Evolutionary conservation across 805 yeast genomes (phyloP).

Genomic region (Saccharomycopsis selenospora): DNA sequence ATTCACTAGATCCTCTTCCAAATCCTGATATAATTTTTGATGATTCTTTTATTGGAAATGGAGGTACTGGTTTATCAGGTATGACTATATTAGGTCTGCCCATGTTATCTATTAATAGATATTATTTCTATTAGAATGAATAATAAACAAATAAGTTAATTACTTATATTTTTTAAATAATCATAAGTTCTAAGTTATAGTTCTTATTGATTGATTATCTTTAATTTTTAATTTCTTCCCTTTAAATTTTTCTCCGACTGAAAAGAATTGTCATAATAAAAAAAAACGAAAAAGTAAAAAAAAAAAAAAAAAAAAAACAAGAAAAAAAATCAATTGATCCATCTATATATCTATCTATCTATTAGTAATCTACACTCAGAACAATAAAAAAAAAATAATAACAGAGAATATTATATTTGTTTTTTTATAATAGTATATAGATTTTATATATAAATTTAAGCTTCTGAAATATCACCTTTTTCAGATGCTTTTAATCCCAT

Average conservation of each 20-base stretch:
- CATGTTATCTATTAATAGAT: too few species aligned
- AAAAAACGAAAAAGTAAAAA: neutral
- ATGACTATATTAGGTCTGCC: conserved; percentile 22
- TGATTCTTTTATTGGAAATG: conserved; percentile 43
- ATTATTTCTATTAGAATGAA: too few species aligned
- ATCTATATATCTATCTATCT: neutral
- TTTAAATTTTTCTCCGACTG: too few species aligned
- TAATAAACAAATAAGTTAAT: too few species aligned
- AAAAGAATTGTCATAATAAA: too few species aligned
- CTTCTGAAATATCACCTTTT: conserved; percentile 63
- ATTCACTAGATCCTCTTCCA: conserved; percentile 90
- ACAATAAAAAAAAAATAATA: conserved; percentile 1
- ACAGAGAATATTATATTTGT: too few species aligned
- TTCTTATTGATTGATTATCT: too few species aligned
- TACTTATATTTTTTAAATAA: too few species aligned
- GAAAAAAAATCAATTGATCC: neutral
- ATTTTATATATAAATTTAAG: neutral
- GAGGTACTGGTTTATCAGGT: conserved; percentile 37
- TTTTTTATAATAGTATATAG: too few species aligned
- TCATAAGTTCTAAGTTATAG: too few species aligned
- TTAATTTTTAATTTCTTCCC: too few species aligned
- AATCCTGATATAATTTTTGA: conserved; percentile 68
- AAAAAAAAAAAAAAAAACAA: neutral
- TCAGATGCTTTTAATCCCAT: conserved; percentile 94
- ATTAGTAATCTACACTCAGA: neutral